Percentiles rank a stretch among this genome's conserved stretches.
These are phyloP conservation scores for Lindgomyces ingoldianus DNA, from an alignment of 495 filamentous ascomycete genomes.

Conservation along the genomic window DNA sequence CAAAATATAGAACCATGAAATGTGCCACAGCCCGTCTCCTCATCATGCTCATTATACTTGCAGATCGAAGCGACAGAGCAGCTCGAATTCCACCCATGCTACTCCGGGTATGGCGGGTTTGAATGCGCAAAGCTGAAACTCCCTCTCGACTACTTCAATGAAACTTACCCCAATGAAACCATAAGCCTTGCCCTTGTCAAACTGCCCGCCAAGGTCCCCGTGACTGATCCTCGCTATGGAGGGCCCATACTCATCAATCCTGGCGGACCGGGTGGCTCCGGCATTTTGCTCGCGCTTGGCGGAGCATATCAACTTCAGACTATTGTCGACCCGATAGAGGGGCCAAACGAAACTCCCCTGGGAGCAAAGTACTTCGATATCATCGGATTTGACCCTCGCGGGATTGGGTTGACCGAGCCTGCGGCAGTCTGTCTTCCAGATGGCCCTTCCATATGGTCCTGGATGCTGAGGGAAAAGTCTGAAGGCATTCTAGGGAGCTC, in stretches of 20 bases:
- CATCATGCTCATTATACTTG: neutral
- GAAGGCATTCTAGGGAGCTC: conserved; percentile 45
- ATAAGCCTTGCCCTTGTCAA: conserved; percentile 46
- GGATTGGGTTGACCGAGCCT: conserved; percentile 42
- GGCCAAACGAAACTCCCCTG: conserved; percentile 5
- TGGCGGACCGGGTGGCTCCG: conserved; percentile 53
- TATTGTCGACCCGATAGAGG: conserved; percentile 43
- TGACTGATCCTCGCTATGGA: conserved; percentile 47
- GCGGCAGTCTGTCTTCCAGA: conserved; percentile 53
- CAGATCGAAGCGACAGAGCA: conserved; percentile 24
- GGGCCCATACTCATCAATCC: conserved; percentile 49
- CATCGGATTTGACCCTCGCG: conserved; percentile 56
- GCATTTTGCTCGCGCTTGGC: conserved; percentile 36
- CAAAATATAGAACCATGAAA: too few species aligned
- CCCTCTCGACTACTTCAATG: conserved; percentile 50
- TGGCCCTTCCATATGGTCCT: conserved; percentile 33
- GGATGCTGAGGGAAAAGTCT: conserved; percentile 36
- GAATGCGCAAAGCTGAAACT: conserved; percentile 48
- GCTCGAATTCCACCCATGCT: conserved; percentile 36
- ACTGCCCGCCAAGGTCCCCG: conserved; percentile 46
- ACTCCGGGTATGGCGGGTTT: conserved; percentile 38
- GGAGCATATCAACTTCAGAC: conserved; percentile 39
- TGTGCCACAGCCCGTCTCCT: too few species aligned
- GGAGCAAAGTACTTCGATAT: conserved; percentile 55
- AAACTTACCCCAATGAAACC: conserved; percentile 37